phyloP scores from a whole-genome alignment of 148 eudicot genomes.

The Chenopodium quinoa region DNA sequence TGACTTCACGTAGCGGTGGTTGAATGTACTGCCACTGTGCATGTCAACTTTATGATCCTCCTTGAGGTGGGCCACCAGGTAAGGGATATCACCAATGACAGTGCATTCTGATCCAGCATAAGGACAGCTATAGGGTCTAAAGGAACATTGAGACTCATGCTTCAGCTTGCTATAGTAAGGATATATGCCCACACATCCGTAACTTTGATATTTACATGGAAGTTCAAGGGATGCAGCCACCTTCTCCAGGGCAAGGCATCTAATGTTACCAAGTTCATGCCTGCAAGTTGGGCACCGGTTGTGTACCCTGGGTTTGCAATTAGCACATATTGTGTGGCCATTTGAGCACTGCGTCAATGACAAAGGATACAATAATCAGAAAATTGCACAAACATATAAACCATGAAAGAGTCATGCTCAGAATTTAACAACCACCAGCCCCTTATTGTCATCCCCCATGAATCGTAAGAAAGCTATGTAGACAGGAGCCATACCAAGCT shows the following conservation, averaged over 20 bases:
- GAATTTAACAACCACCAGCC: too few relatives aligned
- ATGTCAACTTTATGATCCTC: slow-evolving; percentile 93
- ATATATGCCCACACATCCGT: slow-evolving; percentile 72
- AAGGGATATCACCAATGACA: slow-evolving; percentile 68
- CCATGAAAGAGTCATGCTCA: too few relatives aligned
- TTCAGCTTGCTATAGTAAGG: slow-evolving; percentile 91
- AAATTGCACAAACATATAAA: not conserved
- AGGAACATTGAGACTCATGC: slow-evolving; percentile 72
- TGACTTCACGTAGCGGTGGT: slow-evolving; percentile 90
- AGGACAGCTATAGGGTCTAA: slow-evolving; percentile 87
- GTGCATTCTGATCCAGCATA: slow-evolving; percentile 94
- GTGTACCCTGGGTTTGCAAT: slow-evolving; percentile 91
- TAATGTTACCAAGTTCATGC: slow-evolving; percentile 89
- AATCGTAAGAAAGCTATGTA: slow-evolving; percentile 60
- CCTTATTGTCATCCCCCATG: slow-evolving; percentile 61
- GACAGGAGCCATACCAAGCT: slow-evolving; percentile 55
- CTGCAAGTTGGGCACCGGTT: slow-evolving; percentile 98
- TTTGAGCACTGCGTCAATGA: slow-evolving; percentile 68
- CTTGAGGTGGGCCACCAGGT: slow-evolving; percentile 72
- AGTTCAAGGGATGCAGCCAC: slow-evolving; percentile 93
- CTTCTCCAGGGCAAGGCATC: slow-evolving; percentile 90
- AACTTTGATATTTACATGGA: slow-evolving; percentile 75
- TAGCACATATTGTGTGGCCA: slow-evolving; percentile 88
- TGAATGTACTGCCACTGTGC: slow-evolving; percentile 90
- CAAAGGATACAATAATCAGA: not conserved